Conservation (phyloP, 1,284 basidiomycete species). For the Trametes sp. region DNA sequence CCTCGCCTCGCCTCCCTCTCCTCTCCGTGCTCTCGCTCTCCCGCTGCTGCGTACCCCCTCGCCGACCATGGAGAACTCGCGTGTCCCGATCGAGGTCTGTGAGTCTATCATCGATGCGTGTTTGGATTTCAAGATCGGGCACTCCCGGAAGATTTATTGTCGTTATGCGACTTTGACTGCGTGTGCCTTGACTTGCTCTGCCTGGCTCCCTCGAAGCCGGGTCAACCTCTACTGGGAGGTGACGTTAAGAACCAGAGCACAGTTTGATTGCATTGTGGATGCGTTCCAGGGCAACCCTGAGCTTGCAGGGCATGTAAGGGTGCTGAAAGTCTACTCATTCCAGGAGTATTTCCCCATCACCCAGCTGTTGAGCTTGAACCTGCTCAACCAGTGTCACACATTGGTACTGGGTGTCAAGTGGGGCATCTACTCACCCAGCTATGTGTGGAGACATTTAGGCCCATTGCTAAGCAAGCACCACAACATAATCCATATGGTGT, state of each 20-base stretch:
- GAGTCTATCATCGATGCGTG: background rate
- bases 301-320: too few relatives aligned
- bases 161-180: background rate
- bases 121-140: too few relatives aligned
- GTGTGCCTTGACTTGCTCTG: background rate
- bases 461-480: too few relatives aligned
- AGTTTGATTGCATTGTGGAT: background rate
- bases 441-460: too few relatives aligned
- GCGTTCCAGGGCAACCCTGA: background rate
- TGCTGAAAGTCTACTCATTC: too few relatives aligned
- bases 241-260: background rate
- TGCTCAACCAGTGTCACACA: too few relatives aligned
- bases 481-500: too few relatives aligned
- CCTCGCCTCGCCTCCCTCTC: background rate
- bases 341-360: too few relatives aligned
- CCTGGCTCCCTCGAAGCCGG: background rate
- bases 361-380: too few relatives aligned
- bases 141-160: too few relatives aligned
- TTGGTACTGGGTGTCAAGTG: too few relatives aligned
- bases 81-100: background rate
- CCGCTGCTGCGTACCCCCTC: background rate
- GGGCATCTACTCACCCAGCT: too few relatives aligned
- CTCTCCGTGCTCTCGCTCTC: background rate
- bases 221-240: background rate
- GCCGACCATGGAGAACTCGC: background rate